Evolutionary conservation across 805 yeast genomes (phyloP).

Genomic region (Kazachstania taianensis): DNA sequence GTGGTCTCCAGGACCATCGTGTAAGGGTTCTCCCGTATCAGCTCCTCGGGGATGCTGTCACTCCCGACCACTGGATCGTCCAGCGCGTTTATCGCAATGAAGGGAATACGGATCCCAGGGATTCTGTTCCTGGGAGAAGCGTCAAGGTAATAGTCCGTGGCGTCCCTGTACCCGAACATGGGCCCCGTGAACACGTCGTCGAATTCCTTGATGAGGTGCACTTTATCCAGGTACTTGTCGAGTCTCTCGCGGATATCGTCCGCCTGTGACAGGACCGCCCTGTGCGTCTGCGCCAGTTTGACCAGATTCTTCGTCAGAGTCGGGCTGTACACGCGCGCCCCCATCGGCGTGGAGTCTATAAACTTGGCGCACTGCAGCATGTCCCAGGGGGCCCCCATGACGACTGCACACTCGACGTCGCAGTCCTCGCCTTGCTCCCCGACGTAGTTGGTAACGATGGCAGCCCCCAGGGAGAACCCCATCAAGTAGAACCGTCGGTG

Average conservation of each 20-base stretch:
- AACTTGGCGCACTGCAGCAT: conserved; percentile 38
- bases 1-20: conserved; percentile 47
- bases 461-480: conserved; percentile 79
- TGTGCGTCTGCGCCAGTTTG: conserved; percentile 35
- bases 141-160: conserved; percentile 52
- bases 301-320: conserved; percentile 40
- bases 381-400: conserved; percentile 71
- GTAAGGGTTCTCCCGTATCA: conserved; percentile 48
- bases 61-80: conserved; percentile 71
- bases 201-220: conserved; percentile 40
- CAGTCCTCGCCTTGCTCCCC: conserved; percentile 50
- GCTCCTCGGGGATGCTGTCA: conserved; percentile 37
- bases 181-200: conserved; percentile 58
- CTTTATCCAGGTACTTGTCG: conserved; percentile 17
- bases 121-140: conserved; percentile 51
- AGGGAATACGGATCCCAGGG: conserved; percentile 48
- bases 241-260: conserved; percentile 11
- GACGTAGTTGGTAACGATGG: conserved; percentile 58
- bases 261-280: conserved; percentile 30
- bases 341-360: conserved; percentile 35
- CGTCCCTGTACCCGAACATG: conserved; percentile 53
- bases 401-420: conserved; percentile 43
- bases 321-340: conserved; percentile 39
- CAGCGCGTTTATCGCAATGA: conserved; percentile 48
- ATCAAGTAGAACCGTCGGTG: conserved; percentile 53